Conservation (phyloP, 1,284 basidiomycete species). For the Moesziomyces sp. region DNA sequence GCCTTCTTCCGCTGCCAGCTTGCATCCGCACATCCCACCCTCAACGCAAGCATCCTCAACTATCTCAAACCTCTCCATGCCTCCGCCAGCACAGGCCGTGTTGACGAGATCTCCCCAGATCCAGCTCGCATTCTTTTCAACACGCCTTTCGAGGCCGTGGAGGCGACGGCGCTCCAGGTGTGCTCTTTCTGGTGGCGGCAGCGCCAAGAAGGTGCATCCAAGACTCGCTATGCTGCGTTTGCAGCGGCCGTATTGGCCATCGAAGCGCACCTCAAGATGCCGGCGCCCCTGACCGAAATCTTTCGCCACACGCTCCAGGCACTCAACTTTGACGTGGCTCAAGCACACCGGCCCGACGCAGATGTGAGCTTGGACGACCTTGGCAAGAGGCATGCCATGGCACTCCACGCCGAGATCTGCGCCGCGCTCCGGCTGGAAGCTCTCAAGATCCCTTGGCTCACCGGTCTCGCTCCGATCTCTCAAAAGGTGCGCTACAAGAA, state of each 20-base stretch:
- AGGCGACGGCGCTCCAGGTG: constrained; percentile 33
- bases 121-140: constrained; percentile 1
- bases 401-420: constrained; percentile 15
- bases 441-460: constrained; percentile 29
- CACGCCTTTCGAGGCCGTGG: constrained; percentile 26
- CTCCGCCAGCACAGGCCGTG: background rate
- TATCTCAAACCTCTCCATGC: constrained; percentile 16
- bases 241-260: constrained; percentile 31
- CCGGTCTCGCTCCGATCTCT: constrained; percentile 3
- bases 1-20: constrained; percentile 22
- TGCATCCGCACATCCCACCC: background rate
- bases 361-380: background rate
- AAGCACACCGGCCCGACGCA: background rate
- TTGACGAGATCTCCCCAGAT: background rate
- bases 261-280: constrained; percentile 23
- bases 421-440: constrained; percentile 9
- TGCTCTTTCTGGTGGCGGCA: constrained; percentile 38
- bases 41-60: constrained; percentile 6
- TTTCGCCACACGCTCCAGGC: constrained; percentile 23
- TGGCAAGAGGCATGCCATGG: constrained; percentile 10
- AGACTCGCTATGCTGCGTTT: constrained; percentile 20
- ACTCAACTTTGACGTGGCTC: constrained; percentile 5
- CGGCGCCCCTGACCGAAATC: constrained; percentile 17
- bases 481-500: background rate
- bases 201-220: background rate